phyloP scores from a whole-genome alignment of 176 grass and related monocot genomes.

The Avena insularis region DNA sequence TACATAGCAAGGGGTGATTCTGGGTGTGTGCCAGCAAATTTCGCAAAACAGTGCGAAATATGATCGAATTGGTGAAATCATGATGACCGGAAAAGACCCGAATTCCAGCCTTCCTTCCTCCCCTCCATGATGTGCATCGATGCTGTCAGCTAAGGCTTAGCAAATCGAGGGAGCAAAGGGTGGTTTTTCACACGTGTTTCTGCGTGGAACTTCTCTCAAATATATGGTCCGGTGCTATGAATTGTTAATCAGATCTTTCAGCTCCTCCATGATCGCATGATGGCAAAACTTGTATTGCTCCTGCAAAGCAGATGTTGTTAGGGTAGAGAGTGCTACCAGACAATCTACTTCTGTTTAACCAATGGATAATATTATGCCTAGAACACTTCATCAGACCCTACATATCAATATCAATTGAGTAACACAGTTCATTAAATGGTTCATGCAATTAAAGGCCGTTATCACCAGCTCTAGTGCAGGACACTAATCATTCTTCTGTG shows the following conservation, averaged over 20 bases:
- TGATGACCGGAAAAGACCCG: neutral
- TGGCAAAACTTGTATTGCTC: slow-evolving; percentile 86
- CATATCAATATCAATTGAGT: neutral
- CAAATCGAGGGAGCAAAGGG: neutral
- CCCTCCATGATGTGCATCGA: neutral
- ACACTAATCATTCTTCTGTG: neutral
- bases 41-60: neutral
- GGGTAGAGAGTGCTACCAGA: neutral
- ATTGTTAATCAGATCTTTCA: slow-evolving; percentile 62
- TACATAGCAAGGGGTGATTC: neutral
- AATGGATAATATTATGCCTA: neutral
- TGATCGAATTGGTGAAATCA: neutral
- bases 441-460: neutral
- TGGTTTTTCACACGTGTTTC: neutral
- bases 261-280: slow-evolving; percentile 58
- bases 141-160: neutral
- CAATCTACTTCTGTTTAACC: neutral
- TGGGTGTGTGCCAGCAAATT: neutral
- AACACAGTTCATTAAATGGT: neutral
- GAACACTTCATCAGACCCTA: neutral
- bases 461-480: neutral
- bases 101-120: slow-evolving; percentile 33
- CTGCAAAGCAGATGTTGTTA: slow-evolving; percentile 50
- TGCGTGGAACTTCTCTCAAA: slow-evolving; percentile 34
- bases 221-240: slow-evolving; percentile 30